These are phyloP conservation scores for Fusarium pseudocircinatum DNA, from an alignment of 2,329 filamentous ascomycete genomes.

Conservation along the genomic window DNA sequence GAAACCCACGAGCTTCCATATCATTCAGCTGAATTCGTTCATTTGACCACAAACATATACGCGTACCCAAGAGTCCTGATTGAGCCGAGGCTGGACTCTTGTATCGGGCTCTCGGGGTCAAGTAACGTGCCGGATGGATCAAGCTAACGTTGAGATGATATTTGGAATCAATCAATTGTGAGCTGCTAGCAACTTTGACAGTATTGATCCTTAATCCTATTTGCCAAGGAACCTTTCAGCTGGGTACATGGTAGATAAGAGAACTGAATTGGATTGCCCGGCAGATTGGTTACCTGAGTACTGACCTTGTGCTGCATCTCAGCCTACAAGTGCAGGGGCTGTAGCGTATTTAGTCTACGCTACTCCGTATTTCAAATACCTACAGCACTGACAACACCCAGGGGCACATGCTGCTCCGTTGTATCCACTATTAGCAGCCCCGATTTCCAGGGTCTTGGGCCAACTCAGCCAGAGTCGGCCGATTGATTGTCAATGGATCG, in stretches of 20 bases:
- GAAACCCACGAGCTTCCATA: too few species aligned
- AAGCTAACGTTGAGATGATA: background rate
- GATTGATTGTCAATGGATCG: background rate
- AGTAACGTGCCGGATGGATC: background rate
- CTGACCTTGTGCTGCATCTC: background rate
- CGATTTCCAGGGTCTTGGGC: background rate
- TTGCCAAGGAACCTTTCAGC: background rate
- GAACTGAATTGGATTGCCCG: background rate
- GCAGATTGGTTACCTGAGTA: too few species aligned
- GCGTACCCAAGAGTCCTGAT: background rate
- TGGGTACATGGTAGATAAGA: background rate
- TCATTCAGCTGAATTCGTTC: background rate
- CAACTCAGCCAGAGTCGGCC: slow-evolving; percentile 3
- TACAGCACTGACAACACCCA: background rate
- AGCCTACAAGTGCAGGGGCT: background rate
- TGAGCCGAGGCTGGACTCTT: background rate
- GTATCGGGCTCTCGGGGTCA: slow-evolving; percentile 1
- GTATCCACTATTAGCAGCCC: slow-evolving; percentile 4
- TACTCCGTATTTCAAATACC: background rate
- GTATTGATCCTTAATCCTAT: background rate
- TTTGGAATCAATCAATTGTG: background rate
- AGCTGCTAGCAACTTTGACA: background rate
- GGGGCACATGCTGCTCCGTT: background rate
- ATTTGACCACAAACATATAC: background rate
- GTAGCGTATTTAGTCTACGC: background rate